Conservation (phyloP, 2,329 filamentous ascomycete genomes). For the Leptographium wingfieldii region DNA sequence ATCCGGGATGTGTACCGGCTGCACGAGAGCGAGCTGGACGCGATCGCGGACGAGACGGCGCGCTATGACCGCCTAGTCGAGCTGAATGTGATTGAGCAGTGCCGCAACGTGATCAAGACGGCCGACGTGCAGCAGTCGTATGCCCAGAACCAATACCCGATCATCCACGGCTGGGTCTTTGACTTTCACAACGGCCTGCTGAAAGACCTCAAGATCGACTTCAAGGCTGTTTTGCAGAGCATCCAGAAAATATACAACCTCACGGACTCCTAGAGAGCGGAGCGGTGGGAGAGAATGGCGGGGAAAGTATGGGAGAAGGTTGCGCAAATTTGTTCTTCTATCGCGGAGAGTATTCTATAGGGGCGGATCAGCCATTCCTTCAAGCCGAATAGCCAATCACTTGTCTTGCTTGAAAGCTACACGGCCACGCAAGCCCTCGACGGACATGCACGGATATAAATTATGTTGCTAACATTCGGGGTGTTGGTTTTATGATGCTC, state of each 20-base stretch:
- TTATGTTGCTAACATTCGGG: too few species aligned
- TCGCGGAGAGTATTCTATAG: too few species aligned
- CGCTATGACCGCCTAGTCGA: slow-evolving; percentile 64
- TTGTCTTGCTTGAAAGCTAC: too few species aligned
- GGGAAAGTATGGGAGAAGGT: background rate
- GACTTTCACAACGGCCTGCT: slow-evolving; percentile 54
- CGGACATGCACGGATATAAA: too few species aligned
- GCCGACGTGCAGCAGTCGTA: slow-evolving; percentile 64
- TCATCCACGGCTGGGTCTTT: slow-evolving; percentile 66
- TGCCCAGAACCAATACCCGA: slow-evolving; percentile 48
- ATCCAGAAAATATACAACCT: slow-evolving; percentile 47
- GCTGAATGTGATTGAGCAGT: slow-evolving; percentile 69
- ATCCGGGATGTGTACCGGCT: slow-evolving; percentile 63
- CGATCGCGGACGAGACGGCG: slow-evolving; percentile 42
- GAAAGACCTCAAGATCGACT: slow-evolving; percentile 46
- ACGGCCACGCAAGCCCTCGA: too few species aligned
- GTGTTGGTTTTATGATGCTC: too few species aligned
- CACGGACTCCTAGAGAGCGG: background rate
- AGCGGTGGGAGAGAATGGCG: background rate
- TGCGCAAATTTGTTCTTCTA: too few species aligned
- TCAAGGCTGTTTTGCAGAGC: slow-evolving; percentile 34
- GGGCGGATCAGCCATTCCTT: too few species aligned
- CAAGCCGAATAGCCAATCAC: too few species aligned
- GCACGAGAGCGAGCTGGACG: slow-evolving; percentile 57
- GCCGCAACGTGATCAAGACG: slow-evolving; percentile 69